These are phyloP conservation scores for Afroboletus lepidellus DNA, from an alignment of 1,284 basidiomycete genomes.

Conservation along the genomic window DNA sequence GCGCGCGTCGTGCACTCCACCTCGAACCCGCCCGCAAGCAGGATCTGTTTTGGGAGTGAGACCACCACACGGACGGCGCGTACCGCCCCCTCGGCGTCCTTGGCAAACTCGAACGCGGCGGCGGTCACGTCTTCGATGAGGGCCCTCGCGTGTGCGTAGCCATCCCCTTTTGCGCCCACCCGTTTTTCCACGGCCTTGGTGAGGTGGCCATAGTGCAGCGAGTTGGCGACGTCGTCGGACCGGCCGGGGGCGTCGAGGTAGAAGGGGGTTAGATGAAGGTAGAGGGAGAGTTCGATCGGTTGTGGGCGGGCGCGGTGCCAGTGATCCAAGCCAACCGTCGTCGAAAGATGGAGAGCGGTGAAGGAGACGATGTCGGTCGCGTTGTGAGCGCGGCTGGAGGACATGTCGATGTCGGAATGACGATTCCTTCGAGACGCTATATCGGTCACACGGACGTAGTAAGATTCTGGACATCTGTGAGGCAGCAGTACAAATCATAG, in stretches of 20 bases:
- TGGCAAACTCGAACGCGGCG: constrained; percentile 32
- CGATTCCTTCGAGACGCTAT: too few species aligned
- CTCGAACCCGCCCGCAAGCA: constrained; percentile 36
- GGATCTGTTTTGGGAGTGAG: constrained; percentile 42
- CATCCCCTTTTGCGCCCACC: constrained; percentile 15
- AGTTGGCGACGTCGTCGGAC: constrained; percentile 46
- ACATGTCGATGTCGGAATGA: too few species aligned
- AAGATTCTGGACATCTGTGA: too few species aligned
- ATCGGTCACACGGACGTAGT: too few species aligned
- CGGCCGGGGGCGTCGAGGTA: constrained; percentile 39
- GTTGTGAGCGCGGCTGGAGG: constrained; percentile 4
- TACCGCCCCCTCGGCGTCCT: constrained; percentile 6
- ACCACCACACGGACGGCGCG: constrained; percentile 38
- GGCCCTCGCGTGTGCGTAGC: constrained; percentile 27
- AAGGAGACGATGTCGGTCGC: constrained; percentile 41
- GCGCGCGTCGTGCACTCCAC: constrained; percentile 15
- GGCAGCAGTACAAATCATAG: too few species aligned
- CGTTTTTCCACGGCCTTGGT: constrained; percentile 39
- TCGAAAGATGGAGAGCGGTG: constrained; percentile 38
- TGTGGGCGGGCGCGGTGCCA: constrained; percentile 47
- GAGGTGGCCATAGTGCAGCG: constrained; percentile 51
- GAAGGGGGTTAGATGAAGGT: constrained; percentile 39
- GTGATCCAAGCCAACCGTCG: constrained; percentile 45
- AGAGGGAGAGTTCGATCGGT: constrained; percentile 39
- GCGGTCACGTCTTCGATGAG: constrained; percentile 37